Percentiles rank a stretch among this genome's conserved stretches.
Evolutionary conservation across 495 filamentous ascomycete genomes (phyloP).

Genomic region (Astrothelium subdiscretum): DNA sequence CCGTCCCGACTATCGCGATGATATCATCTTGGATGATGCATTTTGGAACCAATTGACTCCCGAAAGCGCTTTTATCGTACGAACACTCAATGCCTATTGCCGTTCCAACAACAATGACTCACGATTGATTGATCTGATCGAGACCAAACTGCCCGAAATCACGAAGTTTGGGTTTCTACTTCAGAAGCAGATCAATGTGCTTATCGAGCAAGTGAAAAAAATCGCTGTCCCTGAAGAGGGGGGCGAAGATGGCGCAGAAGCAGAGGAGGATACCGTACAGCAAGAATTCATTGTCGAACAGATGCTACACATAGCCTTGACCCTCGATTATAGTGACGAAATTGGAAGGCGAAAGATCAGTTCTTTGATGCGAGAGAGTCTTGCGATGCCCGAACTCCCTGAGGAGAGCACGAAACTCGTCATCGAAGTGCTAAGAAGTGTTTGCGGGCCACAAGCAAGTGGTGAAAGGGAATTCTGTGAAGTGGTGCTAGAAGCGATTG

Average conservation of each 20-base stretch:
- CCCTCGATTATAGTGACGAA: conserved; percentile 90
- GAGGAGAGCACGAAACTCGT: conserved; percentile 86
- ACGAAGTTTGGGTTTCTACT: conserved; percentile 77
- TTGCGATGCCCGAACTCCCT: conserved; percentile 77
- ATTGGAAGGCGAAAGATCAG: conserved; percentile 94
- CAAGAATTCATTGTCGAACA: conserved; percentile 93
- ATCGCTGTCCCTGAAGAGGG: conserved; percentile 39
- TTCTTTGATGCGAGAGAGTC: conserved; percentile 65
- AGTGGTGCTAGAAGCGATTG: conserved; percentile 82
- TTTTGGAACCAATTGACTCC: conserved; percentile 83
- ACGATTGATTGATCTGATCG: conserved; percentile 45
- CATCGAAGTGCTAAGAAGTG: conserved; percentile 66
- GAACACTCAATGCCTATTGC: conserved; percentile 92
- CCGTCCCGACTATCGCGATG: conserved; percentile 78
- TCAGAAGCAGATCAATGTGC: conserved; percentile 60
- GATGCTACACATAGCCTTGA: conserved; percentile 80
- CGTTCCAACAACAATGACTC: conserved; percentile 33
- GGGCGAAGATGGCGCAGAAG: conserved; percentile 54
- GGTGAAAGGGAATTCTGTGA: conserved; percentile 90
- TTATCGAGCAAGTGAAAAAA: conserved; percentile 56
- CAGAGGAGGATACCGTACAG: conserved; percentile 71
- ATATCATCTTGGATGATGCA: conserved; percentile 63
- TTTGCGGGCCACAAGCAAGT: conserved; percentile 63
- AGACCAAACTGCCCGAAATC: conserved; percentile 92
- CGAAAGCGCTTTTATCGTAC: conserved; percentile 75